Evolutionary conservation across 208 protist genomes (phyloP).

Genomic region (Leishmania major): DNA sequence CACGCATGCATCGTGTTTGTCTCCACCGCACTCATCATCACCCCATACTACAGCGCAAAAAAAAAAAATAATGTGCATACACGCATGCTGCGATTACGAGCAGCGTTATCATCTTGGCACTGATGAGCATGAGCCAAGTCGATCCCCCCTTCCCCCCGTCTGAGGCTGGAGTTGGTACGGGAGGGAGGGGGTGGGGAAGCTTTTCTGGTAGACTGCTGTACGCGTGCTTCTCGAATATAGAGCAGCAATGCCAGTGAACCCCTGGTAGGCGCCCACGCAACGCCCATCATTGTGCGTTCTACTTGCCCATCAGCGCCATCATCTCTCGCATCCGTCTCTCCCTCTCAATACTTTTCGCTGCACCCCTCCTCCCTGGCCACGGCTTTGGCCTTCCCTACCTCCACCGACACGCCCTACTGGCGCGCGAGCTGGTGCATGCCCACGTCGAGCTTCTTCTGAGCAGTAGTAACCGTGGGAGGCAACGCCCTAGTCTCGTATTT

Average conservation of each 20-base stretch:
- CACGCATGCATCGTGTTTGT: background rate
- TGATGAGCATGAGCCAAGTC: background rate
- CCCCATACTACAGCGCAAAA: background rate
- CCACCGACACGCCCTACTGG: background rate
- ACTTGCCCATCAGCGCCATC: slow-evolving; percentile 5
- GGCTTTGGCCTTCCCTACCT: background rate
- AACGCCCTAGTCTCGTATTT: background rate
- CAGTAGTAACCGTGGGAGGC: background rate
- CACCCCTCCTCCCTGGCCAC: background rate
- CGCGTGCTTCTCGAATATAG: background rate
- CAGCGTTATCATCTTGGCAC: background rate
- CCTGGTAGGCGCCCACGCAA: background rate
- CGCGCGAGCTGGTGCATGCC: background rate
- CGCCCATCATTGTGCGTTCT: background rate
- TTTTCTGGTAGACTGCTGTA: background rate
- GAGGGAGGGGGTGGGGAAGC: background rate
- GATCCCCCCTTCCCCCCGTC: background rate
- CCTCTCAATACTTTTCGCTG: background rate
- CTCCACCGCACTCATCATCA: background rate
- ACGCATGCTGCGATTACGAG: background rate
- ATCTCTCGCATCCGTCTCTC: background rate
- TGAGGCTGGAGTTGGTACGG: background rate
- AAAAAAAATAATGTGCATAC: background rate
- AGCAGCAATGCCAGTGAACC: background rate
- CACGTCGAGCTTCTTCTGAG: background rate